A percentile compares a stretch with the other conserved stretches of the same genome.
These are phyloP conservation scores for Dysphania ambrosioides DNA, from an alignment of 148 eudicot species.

Conservation along the genomic window DNA sequence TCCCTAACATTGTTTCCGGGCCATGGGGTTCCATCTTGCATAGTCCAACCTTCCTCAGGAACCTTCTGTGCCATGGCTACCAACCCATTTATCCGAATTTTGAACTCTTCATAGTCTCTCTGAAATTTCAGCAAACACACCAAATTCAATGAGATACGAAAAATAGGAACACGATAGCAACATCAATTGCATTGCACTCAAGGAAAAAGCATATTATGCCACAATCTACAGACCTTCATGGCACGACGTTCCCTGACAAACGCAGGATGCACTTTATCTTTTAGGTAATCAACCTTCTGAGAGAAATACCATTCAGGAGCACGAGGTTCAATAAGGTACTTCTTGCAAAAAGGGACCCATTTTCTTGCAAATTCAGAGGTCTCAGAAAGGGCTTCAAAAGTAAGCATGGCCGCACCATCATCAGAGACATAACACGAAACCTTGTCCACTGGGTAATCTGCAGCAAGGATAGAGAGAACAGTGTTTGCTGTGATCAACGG, in stretches of 20 bases:
- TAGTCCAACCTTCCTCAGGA: slow-evolving; percentile 99
- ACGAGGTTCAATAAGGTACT: slow-evolving; percentile 83
- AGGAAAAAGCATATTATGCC: neutral
- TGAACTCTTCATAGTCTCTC: slow-evolving; percentile 97
- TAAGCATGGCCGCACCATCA: slow-evolving; percentile 99
- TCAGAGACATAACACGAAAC: slow-evolving; percentile 87
- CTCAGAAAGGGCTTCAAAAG: slow-evolving; percentile 94
- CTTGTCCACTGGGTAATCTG: slow-evolving; percentile 92
- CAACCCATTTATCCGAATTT: slow-evolving; percentile 78
- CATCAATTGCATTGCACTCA: neutral
- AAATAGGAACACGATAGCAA: neutral
- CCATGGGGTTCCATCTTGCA: slow-evolving; percentile 99
- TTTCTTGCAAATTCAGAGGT: slow-evolving; percentile 94
- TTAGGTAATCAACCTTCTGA: slow-evolving; percentile 84
- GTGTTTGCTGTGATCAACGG: slow-evolving; percentile 97
- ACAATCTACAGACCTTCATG: slow-evolving; percentile 63
- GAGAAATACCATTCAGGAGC: slow-evolving; percentile 98
- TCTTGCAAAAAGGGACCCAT: slow-evolving; percentile 97
- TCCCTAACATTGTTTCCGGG: slow-evolving; percentile 96
- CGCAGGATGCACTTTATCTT: slow-evolving; percentile 86
- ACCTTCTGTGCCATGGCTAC: slow-evolving; percentile 90
- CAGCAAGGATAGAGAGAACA: slow-evolving; percentile 90
- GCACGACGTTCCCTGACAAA: slow-evolving; percentile 99
- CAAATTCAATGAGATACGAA: neutral
- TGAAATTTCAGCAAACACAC: slow-evolving; percentile 31